phyloP scores from a whole-genome alignment of 306 rosid species.

The Urtica urens region DNA sequence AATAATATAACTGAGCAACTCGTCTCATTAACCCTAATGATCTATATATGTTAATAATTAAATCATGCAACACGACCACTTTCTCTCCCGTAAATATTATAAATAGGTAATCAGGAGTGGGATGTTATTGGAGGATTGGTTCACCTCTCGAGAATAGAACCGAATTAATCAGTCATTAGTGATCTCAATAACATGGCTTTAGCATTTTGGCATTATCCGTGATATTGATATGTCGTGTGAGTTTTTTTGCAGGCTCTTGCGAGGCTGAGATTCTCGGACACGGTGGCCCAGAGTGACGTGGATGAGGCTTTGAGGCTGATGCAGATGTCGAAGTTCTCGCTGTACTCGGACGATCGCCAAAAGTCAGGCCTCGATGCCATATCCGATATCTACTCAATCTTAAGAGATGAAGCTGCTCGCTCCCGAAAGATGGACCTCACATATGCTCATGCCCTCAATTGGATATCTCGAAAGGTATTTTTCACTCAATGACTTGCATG shows the following conservation, averaged over 20 bases:
- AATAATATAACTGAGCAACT: too few relatives aligned
- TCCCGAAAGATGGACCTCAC: constrained; percentile 58
- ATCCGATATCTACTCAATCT: constrained; percentile 86
- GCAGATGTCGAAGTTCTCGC: constrained; percentile 97
- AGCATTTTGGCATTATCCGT: constrained; percentile 1
- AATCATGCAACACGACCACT: too few relatives aligned
- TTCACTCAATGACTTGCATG: constrained; percentile 1
- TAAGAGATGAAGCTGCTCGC: constrained; percentile 90
- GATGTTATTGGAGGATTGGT: too few relatives aligned
- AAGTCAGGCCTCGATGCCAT: constrained; percentile 89
- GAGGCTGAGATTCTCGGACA: constrained; percentile 78
- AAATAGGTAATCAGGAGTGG: too few relatives aligned
- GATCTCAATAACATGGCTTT: too few relatives aligned
- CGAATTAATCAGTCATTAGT: too few relatives aligned
- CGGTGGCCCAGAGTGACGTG: constrained; percentile 94
- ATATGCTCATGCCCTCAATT: constrained; percentile 82
- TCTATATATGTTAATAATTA: too few relatives aligned
- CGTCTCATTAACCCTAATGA: too few relatives aligned
- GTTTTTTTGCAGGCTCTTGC: constrained; percentile 63
- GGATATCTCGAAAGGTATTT: constrained; percentile 93
- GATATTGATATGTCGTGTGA: neutral
- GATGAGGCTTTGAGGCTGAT: constrained; percentile 91
- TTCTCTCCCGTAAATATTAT: too few relatives aligned
- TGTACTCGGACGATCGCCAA: constrained; percentile 92
- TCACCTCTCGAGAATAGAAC: too few relatives aligned